Conservation (phyloP, 2,329 filamentous ascomycete genomes). For the Acephala macrosclerotiorum region DNA sequence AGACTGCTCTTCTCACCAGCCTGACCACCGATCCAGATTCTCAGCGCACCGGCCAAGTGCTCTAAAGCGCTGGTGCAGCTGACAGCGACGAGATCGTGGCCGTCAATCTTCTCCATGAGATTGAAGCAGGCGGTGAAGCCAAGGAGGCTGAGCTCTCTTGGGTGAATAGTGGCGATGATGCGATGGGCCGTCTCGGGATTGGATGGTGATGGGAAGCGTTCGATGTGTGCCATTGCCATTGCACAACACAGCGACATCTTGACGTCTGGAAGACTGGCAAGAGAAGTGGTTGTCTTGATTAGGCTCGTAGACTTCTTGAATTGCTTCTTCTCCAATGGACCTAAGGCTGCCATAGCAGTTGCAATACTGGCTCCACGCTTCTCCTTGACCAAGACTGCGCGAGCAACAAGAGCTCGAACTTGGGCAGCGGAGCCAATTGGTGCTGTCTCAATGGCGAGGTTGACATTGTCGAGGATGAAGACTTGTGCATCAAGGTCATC, state of each 20-base stretch:
- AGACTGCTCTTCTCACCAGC: constrained; percentile 60
- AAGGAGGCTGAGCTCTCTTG: constrained; percentile 55
- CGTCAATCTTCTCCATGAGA: constrained; percentile 61
- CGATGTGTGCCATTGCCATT: constrained; percentile 66
- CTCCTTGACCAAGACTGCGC: constrained; percentile 62
- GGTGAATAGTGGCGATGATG: constrained; percentile 58
- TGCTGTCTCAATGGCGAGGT: constrained; percentile 74
- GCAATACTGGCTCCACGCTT: constrained; percentile 64
- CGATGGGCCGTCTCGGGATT: constrained; percentile 53
- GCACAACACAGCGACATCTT: constrained; percentile 65
- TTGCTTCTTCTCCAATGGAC: constrained; percentile 48
- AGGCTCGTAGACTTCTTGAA: constrained; percentile 46
- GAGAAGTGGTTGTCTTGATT: constrained; percentile 54
- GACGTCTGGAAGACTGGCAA: constrained; percentile 58
- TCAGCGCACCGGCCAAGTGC: constrained; percentile 61
- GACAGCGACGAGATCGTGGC: constrained; percentile 55
- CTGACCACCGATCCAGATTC: constrained; percentile 66
- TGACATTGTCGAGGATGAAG: constrained; percentile 59
- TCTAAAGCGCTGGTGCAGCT: constrained; percentile 59
- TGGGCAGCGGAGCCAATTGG: constrained; percentile 80
- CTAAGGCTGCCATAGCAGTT: constrained; percentile 60
- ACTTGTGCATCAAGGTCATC: constrained; percentile 51
- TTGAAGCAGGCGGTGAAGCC: constrained; percentile 66
- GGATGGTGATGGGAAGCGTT: constrained; percentile 50
- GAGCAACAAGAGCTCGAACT: constrained; percentile 64